Percentiles rank a stretch among this genome's conserved stretches.
phyloP scores from a whole-genome alignment of 2,329 filamentous ascomycete genomes.

The Sporothrix protearum region DNA sequence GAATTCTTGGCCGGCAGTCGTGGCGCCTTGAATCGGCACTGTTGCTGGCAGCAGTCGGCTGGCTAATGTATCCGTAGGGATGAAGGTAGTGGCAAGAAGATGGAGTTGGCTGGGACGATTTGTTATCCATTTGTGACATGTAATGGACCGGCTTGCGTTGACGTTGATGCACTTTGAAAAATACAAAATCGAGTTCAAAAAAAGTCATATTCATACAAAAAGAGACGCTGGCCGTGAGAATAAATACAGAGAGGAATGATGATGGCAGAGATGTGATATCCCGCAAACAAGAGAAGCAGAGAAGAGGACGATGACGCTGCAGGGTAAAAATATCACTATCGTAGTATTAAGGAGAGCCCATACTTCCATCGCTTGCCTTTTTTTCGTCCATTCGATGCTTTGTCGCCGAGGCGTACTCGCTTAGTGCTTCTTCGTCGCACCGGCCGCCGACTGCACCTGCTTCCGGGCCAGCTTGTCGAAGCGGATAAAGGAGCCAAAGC shows the following conservation, averaged over 20 bases:
- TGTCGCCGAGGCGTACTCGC: neutral
- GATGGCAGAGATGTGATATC: neutral
- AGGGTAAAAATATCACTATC: neutral
- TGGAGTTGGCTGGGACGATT: neutral
- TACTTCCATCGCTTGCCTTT: neutral
- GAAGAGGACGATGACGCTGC: neutral
- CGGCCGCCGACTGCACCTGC: constrained; percentile 2
- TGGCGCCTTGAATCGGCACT: neutral
- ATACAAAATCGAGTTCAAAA: neutral
- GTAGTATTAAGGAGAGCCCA: no score
- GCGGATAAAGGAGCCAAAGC: constrained; percentile 47
- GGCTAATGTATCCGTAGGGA: neutral
- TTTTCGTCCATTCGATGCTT: neutral
- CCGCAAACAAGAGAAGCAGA: neutral
- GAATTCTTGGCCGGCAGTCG: neutral
- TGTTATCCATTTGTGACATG: no score
- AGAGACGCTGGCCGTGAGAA: neutral
- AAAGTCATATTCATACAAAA: neutral
- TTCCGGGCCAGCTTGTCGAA: constrained; percentile 41
- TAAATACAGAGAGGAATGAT: neutral
- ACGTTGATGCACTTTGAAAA: neutral
- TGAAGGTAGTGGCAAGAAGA: neutral
- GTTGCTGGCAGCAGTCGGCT: constrained; percentile 6
- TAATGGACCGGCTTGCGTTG: no score
- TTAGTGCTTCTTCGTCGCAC: constrained; percentile 14